phyloP scores from a whole-genome alignment of 371 early-diverging fungal species.

The Lichtheimia ornata region DNA sequence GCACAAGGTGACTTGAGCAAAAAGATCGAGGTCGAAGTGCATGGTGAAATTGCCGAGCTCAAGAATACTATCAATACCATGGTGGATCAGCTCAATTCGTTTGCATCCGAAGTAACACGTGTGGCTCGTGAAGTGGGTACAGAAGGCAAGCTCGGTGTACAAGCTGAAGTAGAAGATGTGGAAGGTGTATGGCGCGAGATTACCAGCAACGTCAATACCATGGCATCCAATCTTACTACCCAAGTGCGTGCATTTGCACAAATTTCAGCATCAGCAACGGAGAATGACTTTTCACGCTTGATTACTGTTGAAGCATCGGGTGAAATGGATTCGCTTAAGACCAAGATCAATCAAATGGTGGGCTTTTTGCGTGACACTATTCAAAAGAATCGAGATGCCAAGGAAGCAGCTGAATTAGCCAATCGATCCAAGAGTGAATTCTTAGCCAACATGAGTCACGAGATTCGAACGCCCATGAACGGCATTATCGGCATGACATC shows the following conservation, averaged over 20 bases:
- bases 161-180: slow-evolving; percentile 42
- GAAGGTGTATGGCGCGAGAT: slow-evolving; percentile 54
- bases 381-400: slow-evolving; percentile 60
- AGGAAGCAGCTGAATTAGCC: slow-evolving; percentile 44
- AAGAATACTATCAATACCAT: slow-evolving; percentile 46
- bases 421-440: slow-evolving; percentile 71
- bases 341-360: slow-evolving; percentile 72
- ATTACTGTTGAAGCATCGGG: slow-evolving; percentile 69
- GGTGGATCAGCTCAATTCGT: slow-evolving; percentile 46
- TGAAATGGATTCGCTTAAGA: slow-evolving; percentile 71
- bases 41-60: slow-evolving; percentile 42
- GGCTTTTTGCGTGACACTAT: slow-evolving; percentile 63
- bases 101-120: slow-evolving; percentile 45
- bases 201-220: slow-evolving; percentile 49
- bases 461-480: slow-evolving; percentile 59
- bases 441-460: slow-evolving; percentile 71
- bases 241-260: slow-evolving; percentile 62
- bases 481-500: slow-evolving; percentile 69
- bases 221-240: slow-evolving; percentile 49
- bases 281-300: slow-evolving; percentile 59
- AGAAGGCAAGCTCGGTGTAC: slow-evolving; percentile 44
- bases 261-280: slow-evolving; percentile 56
- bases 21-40: slow-evolving; percentile 29
- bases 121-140: slow-evolving; percentile 53
- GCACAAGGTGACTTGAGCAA: slow-evolving; percentile 52